Evolutionary conservation across 2,329 filamentous ascomycete genomes (phyloP).

Genomic region (Cercospora brassicicola): DNA sequence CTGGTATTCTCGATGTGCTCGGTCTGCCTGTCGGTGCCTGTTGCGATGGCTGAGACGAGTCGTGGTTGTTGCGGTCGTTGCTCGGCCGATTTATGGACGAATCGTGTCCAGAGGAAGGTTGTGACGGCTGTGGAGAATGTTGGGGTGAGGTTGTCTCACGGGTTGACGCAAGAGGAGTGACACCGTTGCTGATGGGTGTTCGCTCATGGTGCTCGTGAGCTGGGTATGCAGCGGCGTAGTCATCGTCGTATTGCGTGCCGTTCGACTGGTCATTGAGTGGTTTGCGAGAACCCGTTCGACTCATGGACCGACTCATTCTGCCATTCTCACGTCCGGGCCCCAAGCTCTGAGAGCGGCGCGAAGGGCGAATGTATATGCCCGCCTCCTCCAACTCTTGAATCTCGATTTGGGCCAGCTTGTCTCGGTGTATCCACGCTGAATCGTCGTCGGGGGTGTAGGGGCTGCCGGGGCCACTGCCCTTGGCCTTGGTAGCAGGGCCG

Average conservation of each 20-base stretch:
- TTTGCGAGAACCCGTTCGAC: constrained; percentile 30
- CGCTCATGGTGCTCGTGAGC: constrained; percentile 24
- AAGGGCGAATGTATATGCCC: constrained; percentile 62
- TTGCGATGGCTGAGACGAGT: constrained; percentile 35
- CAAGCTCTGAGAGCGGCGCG: constrained; percentile 51
- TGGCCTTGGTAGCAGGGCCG: constrained; percentile 9
- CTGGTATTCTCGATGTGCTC: constrained; percentile 76
- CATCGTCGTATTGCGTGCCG: constrained; percentile 27
- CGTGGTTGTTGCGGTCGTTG: constrained; percentile 23
- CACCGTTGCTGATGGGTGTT: constrained; percentile 19
- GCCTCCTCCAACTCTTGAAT: constrained; percentile 77
- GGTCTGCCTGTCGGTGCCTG: constrained; percentile 45
- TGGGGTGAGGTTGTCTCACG: background rate
- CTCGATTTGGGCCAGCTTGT: constrained; percentile 80
- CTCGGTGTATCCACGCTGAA: constrained; percentile 81
- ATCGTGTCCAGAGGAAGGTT: constrained; percentile 56
- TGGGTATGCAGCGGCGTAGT: constrained; percentile 28
- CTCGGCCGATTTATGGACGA: constrained; percentile 53
- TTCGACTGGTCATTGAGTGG: constrained; percentile 24
- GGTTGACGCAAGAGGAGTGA: constrained; percentile 4
- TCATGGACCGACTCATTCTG: constrained; percentile 44
- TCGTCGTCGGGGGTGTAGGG: constrained; percentile 48
- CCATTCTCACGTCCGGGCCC: constrained; percentile 42
- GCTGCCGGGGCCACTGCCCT: background rate
- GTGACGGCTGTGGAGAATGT: constrained; percentile 16